Conservation (phyloP, 2,329 filamentous ascomycete species). For the Sporothrix variecibatus region DNA sequence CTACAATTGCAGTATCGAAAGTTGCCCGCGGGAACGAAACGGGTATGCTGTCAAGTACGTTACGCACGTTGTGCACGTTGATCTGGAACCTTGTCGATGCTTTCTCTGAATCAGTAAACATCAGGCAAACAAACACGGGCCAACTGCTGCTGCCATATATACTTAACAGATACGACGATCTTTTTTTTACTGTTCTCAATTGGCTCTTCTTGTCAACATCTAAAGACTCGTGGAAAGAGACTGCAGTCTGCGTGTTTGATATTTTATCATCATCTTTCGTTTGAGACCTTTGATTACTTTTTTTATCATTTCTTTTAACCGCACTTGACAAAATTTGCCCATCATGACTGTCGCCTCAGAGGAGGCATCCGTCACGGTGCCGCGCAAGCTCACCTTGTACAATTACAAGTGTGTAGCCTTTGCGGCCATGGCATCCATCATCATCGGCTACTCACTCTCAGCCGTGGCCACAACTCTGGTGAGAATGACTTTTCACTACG, state of each 20-base stretch:
- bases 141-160: background rate
- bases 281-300: too few species aligned
- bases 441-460: slow-evolving; percentile 20
- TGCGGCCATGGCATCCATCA: slow-evolving; percentile 16
- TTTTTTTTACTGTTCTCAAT: background rate
- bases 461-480: slow-evolving; percentile 20
- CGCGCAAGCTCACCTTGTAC: slow-evolving; percentile 18
- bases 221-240: too few species aligned
- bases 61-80: background rate
- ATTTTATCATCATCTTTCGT: too few species aligned
- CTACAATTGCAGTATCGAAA: background rate
- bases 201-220: background rate
- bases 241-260: too few species aligned
- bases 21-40: background rate
- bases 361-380: background rate
- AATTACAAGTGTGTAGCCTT: slow-evolving; percentile 18
- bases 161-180: background rate
- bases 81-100: background rate
- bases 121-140: background rate
- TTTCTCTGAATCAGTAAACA: background rate
- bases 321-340: too few species aligned
- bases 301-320: background rate
- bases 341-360: background rate
- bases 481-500: too few species aligned
- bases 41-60: background rate